phyloP scores from a whole-genome alignment of 1,284 basidiomycete genomes.

The Puccinia polysora region DNA sequence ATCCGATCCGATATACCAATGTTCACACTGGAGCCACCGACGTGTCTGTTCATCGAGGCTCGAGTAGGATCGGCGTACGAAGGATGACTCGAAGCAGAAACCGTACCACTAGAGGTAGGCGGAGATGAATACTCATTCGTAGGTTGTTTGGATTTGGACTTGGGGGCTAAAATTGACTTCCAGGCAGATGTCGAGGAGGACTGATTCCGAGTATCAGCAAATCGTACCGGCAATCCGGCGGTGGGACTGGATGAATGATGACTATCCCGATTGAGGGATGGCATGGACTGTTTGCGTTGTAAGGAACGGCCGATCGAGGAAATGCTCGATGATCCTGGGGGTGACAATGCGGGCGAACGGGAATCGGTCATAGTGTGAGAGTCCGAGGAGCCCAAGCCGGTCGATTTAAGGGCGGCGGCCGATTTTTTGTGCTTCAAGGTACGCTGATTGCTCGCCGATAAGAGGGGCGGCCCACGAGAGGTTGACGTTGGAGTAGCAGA shows the following conservation, averaged over 20 bases:
- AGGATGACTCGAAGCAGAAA: constrained; percentile 13
- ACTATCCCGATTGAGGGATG: constrained; percentile 21
- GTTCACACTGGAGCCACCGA: neutral
- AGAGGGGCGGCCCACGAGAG: constrained; percentile 15
- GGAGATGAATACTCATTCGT: constrained; percentile 6
- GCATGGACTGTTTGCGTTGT: constrained; percentile 41
- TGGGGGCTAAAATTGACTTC: constrained; percentile 7
- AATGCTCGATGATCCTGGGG: constrained; percentile 2
- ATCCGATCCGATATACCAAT: constrained; percentile 1
- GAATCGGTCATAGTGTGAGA: neutral
- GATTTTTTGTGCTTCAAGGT: constrained; percentile 41
- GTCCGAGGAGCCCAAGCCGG: constrained; percentile 13
- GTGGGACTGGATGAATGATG: neutral
- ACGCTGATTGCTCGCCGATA: constrained; percentile 16
- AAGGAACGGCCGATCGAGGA: constrained; percentile 16
- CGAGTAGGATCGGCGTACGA: constrained; percentile 29
- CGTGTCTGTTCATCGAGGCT: constrained; percentile 29
- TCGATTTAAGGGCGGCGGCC: constrained; percentile 23
- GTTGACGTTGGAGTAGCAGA: neutral
- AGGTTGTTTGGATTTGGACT: constrained; percentile 17
- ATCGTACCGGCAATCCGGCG: neutral
- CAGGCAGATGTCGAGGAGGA: constrained; percentile 17
- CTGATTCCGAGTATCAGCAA: constrained; percentile 6
- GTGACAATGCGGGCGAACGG: constrained; percentile 11
- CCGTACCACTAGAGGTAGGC: constrained; percentile 3